Conservation (phyloP, 441 rosid genomes). For the Biscutella auriculata region DNA sequence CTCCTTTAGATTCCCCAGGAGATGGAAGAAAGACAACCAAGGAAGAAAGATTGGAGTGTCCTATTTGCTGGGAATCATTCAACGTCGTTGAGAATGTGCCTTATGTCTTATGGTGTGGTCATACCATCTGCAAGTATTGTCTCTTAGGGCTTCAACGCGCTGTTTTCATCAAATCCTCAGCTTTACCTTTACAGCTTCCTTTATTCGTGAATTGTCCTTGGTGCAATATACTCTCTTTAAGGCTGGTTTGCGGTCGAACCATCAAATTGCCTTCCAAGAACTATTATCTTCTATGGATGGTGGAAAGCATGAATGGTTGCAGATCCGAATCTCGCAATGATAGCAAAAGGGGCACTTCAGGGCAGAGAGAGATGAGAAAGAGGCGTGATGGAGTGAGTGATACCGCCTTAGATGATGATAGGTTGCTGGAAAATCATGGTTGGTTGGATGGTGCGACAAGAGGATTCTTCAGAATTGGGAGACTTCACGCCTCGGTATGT, state of each 20-base stretch:
- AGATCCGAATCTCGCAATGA: slow-evolving; percentile 31
- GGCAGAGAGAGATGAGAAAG: slow-evolving; percentile 17
- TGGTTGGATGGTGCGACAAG: slow-evolving; percentile 20
- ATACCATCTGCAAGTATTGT: slow-evolving; percentile 72
- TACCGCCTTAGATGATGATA: slow-evolving; percentile 19
- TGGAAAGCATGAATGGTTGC: slow-evolving; percentile 64
- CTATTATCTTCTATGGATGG: slow-evolving; percentile 84
- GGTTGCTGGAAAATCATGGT: slow-evolving; percentile 11
- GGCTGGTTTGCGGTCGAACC: slow-evolving; percentile 54
- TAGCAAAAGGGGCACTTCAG: slow-evolving; percentile 12
- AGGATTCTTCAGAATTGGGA: slow-evolving; percentile 30
- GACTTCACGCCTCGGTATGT: slow-evolving; percentile 38
- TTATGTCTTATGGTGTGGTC: slow-evolving; percentile 81
- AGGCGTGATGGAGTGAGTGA: slow-evolving; percentile 22
- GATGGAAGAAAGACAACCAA: slow-evolving; percentile 28
- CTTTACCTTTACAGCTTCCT: slow-evolving; percentile 60
- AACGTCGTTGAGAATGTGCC: slow-evolving; percentile 83
- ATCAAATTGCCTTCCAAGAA: slow-evolving; percentile 69
- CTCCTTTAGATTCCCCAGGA: slow-evolving; percentile 39
- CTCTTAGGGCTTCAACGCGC: slow-evolving; percentile 62
- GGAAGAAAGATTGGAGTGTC: slow-evolving; percentile 71
- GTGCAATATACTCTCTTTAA: slow-evolving; percentile 62
- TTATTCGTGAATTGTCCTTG: slow-evolving; percentile 79
- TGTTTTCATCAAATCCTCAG: slow-evolving; percentile 43
- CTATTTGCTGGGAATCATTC: slow-evolving; percentile 74